phyloP scores from a whole-genome alignment of 306 rosid species.

The Vachellia collinsii region DNA sequence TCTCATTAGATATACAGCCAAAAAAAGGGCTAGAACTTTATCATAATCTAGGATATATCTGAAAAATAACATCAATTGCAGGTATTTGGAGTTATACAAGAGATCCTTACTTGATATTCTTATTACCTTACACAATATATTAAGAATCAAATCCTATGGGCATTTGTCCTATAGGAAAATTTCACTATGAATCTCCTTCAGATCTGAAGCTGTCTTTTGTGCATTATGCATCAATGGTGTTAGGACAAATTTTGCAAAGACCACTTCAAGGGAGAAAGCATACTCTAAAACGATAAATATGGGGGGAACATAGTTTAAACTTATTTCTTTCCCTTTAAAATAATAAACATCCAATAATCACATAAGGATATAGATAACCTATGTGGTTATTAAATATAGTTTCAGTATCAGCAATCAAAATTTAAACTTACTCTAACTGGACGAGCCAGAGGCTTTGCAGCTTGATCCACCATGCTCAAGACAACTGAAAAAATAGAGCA shows the following conservation, averaged over 20 bases:
- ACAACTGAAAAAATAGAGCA: conserved; percentile 61
- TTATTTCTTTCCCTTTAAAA: neutral
- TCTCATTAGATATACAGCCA: conserved; percentile 15
- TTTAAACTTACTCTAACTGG: conserved; percentile 79
- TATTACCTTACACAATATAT: neutral
- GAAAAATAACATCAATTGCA: neutral
- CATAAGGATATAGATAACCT: neutral
- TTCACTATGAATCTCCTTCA: neutral
- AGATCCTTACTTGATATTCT: neutral
- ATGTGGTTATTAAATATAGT: conserved; percentile 4
- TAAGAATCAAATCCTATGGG: neutral
- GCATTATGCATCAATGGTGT: neutral
- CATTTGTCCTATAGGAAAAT: neutral
- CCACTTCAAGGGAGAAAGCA: neutral
- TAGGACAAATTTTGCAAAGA: conserved; percentile 16
- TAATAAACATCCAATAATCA: neutral
- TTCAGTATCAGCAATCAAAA: conserved; percentile 29
- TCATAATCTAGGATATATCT: neutral
- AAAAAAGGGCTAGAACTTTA: neutral
- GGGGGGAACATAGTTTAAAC: neutral
- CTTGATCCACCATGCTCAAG: conserved; percentile 97
- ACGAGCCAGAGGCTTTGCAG: conserved; percentile 96
- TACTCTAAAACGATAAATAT: neutral
- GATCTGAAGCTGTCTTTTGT: neutral
- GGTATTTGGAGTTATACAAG: neutral